Conservation (phyloP, 345 rosid species). For the Stellera chamaejasme region DNA sequence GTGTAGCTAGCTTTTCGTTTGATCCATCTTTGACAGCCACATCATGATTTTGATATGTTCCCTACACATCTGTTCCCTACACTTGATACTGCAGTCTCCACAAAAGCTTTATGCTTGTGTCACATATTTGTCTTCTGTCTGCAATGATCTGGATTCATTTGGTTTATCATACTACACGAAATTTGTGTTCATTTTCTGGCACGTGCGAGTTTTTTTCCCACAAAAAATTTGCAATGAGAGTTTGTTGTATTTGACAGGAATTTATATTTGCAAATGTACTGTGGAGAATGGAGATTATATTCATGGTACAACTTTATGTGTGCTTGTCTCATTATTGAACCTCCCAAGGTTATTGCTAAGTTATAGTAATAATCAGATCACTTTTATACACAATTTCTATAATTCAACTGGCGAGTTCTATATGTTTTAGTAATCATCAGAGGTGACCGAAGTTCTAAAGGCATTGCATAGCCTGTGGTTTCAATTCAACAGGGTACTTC, state of each 20-base stretch:
- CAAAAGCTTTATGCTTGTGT: background rate
- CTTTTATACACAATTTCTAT: too few species aligned
- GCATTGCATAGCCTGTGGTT: too few species aligned
- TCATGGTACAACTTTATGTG: too few species aligned
- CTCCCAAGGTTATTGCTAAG: too few species aligned
- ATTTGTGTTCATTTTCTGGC: background rate
- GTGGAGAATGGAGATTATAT: background rate
- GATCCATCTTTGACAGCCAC: conserved; percentile 13
- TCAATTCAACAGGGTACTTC: too few species aligned
- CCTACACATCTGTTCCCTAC: conserved; percentile 5
- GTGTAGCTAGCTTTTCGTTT: conserved; percentile 13
- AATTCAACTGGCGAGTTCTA: too few species aligned
- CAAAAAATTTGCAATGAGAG: background rate
- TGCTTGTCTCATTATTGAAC: too few species aligned
- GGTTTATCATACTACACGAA: conserved; percentile 8
- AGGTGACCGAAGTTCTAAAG: too few species aligned
- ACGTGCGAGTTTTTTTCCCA: background rate
- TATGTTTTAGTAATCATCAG: too few species aligned
- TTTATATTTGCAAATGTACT: background rate
- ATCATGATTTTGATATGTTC: conserved; percentile 15
- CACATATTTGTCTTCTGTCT: conserved; percentile 2
- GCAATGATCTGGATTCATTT: conserved; percentile 11
- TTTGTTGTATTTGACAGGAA: conserved; percentile 10
- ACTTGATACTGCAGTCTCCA: conserved; percentile 18
- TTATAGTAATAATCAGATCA: too few species aligned